Conservation (phyloP, 2,329 filamentous ascomycete genomes). For the Aspergillus sojae region DNA sequence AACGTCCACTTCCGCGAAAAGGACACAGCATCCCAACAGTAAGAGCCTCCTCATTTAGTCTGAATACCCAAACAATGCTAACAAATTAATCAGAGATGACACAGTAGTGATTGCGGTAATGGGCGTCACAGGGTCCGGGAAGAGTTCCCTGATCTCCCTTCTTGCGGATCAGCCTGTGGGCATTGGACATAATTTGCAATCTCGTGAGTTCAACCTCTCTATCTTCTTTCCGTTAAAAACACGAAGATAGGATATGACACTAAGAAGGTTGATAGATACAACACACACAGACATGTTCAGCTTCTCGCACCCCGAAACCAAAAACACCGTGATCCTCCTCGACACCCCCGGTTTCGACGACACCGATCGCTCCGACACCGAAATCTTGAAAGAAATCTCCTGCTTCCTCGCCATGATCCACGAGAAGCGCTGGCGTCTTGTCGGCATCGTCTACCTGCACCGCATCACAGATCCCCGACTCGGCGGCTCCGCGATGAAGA, state of each 20-base stretch:
- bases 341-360: constrained; percentile 24
- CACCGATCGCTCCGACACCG: constrained; percentile 14
- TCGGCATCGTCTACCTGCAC: constrained; percentile 6
- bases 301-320: not conserved
- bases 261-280: not conserved
- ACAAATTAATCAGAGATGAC: not conserved
- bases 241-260: not conserved
- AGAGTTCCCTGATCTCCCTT: not conserved
- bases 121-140: not conserved
- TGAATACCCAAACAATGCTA: not conserved
- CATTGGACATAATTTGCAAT: not conserved
- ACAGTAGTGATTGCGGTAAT: not conserved
- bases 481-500: not conserved
- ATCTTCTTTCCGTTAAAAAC: too few species aligned
- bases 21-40: not conserved
- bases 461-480: constrained; percentile 1
- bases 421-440: not conserved
- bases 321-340: constrained; percentile 10
- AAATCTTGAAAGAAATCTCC: not conserved
- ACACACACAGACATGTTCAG: not conserved
- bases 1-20: not conserved
- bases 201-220: not conserved
- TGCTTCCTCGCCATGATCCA: constrained; percentile 4
- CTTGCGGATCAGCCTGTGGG: not conserved
- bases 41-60: not conserved